Conservation (phyloP, 78 protist species). For the slime mould (Dictyostelium discoideum) region DNA sequence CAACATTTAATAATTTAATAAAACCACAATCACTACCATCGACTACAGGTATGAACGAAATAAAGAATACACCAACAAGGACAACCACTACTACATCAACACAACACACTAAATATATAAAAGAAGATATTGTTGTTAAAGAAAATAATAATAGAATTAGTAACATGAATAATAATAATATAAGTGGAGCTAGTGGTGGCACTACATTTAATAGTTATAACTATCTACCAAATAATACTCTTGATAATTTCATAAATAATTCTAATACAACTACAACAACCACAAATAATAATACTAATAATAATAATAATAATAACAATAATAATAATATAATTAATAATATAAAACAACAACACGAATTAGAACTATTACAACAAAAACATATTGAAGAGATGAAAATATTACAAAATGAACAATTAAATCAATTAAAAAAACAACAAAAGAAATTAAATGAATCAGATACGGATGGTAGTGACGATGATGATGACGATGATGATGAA, state of each 20-base stretch:
- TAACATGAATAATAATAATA: not conserved
- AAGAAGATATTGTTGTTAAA: not conserved
- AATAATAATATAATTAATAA: not conserved
- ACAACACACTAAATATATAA: not conserved
- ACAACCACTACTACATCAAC: not conserved
- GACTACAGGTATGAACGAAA: not conserved
- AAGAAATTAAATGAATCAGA: not conserved
- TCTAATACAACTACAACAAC: not conserved
- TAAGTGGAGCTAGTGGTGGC: not conserved
- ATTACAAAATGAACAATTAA: constrained; percentile 5
- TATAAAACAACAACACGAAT: constrained; percentile 11
- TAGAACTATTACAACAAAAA: not conserved
- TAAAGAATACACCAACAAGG: not conserved
- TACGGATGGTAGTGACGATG: not conserved
- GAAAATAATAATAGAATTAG: not conserved
- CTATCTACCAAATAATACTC: not conserved
- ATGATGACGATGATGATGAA: constrained; percentile 10
- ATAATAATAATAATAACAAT: not conserved
- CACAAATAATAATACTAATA: not conserved
- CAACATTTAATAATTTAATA: not conserved
- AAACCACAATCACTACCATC: not conserved
- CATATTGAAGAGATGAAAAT: not conserved
- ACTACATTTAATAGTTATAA: not conserved
- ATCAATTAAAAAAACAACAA: not conserved
- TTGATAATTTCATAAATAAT: not conserved